Conservation (phyloP, 306 rosid species). For the Casuarina equisetifolia region DNA sequence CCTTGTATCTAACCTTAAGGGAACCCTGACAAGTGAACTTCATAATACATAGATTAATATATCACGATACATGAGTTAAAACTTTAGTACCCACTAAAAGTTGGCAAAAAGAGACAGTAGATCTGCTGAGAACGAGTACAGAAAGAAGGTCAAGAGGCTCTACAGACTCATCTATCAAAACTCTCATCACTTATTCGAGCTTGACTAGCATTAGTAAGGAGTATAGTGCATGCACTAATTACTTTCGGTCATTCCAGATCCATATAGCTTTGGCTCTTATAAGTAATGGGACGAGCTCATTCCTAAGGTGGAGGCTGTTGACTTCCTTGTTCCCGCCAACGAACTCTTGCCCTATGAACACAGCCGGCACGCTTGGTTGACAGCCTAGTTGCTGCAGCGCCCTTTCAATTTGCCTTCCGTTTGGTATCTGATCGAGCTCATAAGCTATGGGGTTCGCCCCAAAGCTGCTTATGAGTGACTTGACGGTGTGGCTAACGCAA, state of each 20-base stretch:
- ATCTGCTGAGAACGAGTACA: too few relatives aligned
- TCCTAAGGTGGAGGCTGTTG: constrained; percentile 62
- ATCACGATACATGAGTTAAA: too few relatives aligned
- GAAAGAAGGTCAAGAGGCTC: too few relatives aligned
- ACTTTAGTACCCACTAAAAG: too few relatives aligned
- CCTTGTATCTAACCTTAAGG: too few relatives aligned
- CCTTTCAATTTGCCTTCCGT: constrained; percentile 57
- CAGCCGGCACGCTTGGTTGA: constrained; percentile 65
- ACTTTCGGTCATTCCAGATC: constrained; percentile 41
- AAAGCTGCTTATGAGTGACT: constrained; percentile 56
- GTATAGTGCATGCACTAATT: background rate
- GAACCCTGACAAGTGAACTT: too few relatives aligned
- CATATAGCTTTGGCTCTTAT: constrained; percentile 67
- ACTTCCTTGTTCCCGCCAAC: constrained; percentile 61
- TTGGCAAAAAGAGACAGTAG: too few relatives aligned
- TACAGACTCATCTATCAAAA: too few relatives aligned
- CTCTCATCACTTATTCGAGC: constrained; percentile 23
- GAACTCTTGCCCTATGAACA: constrained; percentile 65
- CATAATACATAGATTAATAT: too few relatives aligned
- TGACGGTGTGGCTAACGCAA: constrained; percentile 62
- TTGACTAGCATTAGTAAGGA: background rate
- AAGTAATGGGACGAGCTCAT: constrained; percentile 60
- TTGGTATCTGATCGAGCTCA: constrained; percentile 66
- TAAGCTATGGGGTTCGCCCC: constrained; percentile 71
- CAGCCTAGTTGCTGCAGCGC: constrained; percentile 63